A percentile compares a stretch with the other conserved stretches of the same genome.
phyloP scores from a whole-genome alignment of 2,329 filamentous ascomycete species.

The Phialemonium atrogriseum region DNA sequence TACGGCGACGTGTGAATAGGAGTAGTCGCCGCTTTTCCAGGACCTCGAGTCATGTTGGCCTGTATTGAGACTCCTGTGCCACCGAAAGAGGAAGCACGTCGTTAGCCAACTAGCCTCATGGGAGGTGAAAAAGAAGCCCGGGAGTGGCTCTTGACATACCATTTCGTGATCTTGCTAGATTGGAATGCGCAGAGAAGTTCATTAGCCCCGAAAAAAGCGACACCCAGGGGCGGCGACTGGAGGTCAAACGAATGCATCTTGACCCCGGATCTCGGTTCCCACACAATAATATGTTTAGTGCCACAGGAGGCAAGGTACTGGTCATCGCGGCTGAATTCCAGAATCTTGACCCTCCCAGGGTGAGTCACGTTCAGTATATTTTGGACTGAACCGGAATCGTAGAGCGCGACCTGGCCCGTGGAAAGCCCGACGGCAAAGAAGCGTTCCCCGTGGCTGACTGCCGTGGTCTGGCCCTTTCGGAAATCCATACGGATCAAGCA shows the following conservation, averaged over 20 bases:
- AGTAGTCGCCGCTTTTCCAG: conserved; percentile 3
- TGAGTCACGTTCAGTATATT: conserved; percentile 12
- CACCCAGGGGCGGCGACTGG: conserved; percentile 6
- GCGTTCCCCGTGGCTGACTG: conserved; percentile 15
- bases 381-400: conserved; percentile 16
- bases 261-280: conserved; percentile 10
- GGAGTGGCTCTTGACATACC: too few species aligned
- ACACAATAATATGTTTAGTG: conserved; percentile 11
- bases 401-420: conserved; percentile 20
- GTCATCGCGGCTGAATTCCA: conserved; percentile 18
- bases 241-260: conserved; percentile 11
- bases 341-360: conserved; percentile 14
- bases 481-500: conserved; percentile 22
- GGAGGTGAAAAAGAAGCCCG: too few species aligned
- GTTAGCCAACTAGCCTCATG: too few species aligned
- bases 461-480: conserved; percentile 12
- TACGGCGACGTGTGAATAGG: background rate
- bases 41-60: conserved; percentile 7
- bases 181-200: conserved; percentile 11
- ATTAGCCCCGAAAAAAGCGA: conserved; percentile 9
- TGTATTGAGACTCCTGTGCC: conserved; percentile 7
- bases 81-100: too few species aligned
- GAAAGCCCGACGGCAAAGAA: conserved; percentile 21
- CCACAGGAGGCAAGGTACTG: conserved; percentile 15
- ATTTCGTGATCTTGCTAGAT: conserved; percentile 11